Evolutionary conservation across 352 stramenopile species (phyloP).

Genomic region (Phytophthora megakarya): DNA sequence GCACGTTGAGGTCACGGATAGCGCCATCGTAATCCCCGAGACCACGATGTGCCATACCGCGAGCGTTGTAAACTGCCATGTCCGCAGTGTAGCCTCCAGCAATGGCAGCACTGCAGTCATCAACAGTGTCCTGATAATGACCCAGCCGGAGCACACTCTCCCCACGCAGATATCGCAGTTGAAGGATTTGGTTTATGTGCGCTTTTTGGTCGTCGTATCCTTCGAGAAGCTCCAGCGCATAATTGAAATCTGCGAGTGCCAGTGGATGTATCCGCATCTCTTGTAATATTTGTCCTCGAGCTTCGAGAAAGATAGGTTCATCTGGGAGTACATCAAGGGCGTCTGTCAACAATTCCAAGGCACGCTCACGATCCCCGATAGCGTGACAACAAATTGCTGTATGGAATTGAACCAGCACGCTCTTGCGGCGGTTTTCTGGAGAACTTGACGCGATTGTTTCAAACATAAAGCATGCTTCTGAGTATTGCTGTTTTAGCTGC

Average conservation of each 20-base stretch:
- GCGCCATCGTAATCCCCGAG: constrained; percentile 63
- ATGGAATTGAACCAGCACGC: constrained; percentile 68
- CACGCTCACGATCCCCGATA: constrained; percentile 49
- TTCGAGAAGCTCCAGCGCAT: constrained; percentile 37
- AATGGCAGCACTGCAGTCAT: constrained; percentile 47
- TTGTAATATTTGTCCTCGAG: constrained; percentile 59
- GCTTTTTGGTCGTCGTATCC: constrained; percentile 18
- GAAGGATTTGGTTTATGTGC: constrained; percentile 23
- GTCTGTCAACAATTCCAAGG: constrained; percentile 54
- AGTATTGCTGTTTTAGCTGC: constrained; percentile 60
- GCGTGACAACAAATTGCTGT: constrained; percentile 62
- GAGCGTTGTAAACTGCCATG: constrained; percentile 52
- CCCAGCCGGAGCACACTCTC: constrained; percentile 55
- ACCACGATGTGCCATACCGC: constrained; percentile 60
- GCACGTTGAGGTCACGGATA: constrained; percentile 63
- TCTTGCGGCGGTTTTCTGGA: constrained; percentile 39
- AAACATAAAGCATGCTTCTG: constrained; percentile 47
- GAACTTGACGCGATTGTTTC: constrained; percentile 25
- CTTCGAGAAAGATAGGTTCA: constrained; percentile 67
- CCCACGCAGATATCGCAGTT: constrained; percentile 46
- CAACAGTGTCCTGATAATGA: constrained; percentile 46
- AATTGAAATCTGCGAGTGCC: constrained; percentile 61
- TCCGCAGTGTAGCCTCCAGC: constrained; percentile 39
- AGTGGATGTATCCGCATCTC: constrained; percentile 55
- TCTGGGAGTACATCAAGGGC: constrained; percentile 55